phyloP scores from a whole-genome alignment of 2,329 filamentous ascomycete genomes.

The Nectriaceae sp. region DNA sequence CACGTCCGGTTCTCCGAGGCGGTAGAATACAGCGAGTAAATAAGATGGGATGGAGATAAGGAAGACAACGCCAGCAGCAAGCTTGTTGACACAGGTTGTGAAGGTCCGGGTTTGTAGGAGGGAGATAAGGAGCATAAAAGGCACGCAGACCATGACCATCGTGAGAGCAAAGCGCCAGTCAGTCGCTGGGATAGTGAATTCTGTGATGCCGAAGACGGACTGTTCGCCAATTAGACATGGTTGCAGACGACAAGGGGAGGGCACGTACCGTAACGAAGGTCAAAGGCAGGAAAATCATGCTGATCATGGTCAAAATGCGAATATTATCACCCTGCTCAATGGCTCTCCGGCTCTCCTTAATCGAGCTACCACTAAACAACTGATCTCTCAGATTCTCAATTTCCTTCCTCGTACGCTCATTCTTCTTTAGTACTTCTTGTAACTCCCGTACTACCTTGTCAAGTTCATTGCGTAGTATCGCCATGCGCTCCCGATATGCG shows the following conservation, averaged over 20 bases:
- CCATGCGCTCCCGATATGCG: conserved; percentile 52
- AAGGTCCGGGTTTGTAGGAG: conserved; percentile 46
- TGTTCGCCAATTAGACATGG: conserved; percentile 15
- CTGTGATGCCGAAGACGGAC: conserved; percentile 57
- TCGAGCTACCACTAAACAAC: conserved; percentile 63
- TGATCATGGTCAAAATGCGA: conserved; percentile 60
- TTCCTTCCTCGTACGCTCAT: conserved; percentile 55
- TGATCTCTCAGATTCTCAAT: conserved; percentile 61
- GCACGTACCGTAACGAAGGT: conserved; percentile 57
- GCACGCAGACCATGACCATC: conserved; percentile 65
- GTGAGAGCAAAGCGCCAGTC: conserved; percentile 53
- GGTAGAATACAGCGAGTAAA: conserved; percentile 5
- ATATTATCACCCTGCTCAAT: conserved; percentile 67
- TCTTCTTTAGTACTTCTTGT: conserved; percentile 48
- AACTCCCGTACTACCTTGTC: conserved; percentile 54
- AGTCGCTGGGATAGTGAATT: conserved; percentile 41
- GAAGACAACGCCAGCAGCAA: conserved; percentile 10
- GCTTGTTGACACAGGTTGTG: conserved; percentile 27
- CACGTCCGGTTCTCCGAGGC: conserved; percentile 17
- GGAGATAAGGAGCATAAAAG: conserved; percentile 50
- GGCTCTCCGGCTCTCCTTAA: conserved; percentile 60
- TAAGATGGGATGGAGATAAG: conserved; percentile 6
- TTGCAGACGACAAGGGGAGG: background rate
- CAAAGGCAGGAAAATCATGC: conserved; percentile 61
- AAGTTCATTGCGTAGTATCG: conserved; percentile 47